Evolutionary conservation across 2,329 filamentous ascomycete species (phyloP), one percentile per base, ranked within the genome.

Genomic region (Macroventuria anomochaeta): DNA sequence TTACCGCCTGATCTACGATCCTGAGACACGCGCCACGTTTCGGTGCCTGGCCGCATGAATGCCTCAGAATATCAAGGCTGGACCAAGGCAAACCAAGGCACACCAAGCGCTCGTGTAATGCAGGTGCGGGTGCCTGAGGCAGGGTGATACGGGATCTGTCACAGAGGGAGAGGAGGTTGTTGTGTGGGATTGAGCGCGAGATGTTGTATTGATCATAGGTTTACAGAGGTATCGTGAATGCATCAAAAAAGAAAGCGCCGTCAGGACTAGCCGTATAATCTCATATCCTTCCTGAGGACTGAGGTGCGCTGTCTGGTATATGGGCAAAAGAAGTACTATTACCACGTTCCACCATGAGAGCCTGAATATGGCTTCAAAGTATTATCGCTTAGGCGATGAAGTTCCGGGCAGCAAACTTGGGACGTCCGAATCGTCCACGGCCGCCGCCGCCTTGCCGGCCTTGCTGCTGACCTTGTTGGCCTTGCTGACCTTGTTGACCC

Each of bases 361-460:
- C 36, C 39, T n/a, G 17, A 18, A 32, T 28, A 17, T n/a, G 33
- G 39, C 34, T 31, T 25, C 5, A 21, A 6, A 8, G 20, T n/a
- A 10, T 41, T 32, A 7, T 33, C 12, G 18, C 25, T 53, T 68
- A 75, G 8, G 71, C 72, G 43, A 73, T 31, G 36, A 69, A 75
- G 42, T 69, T 64, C 25, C 72, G 72, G 15, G 60, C 62, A 23
- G 65, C 59, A 57, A 75, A 74, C 53, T 63, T 71, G 51, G 50
- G 55, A 26, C 64, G 64, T 41, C 65, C 66, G 46, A 65, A 62
- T 15, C 65, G 61, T 23, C 62, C 62, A 15, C 65, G 60, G 40
- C 61, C 58, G 20, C 61, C 52, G 46, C 65, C 63, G 31, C 55
- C 17, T 51, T 31, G n/a, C 41, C 37, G 18, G 20, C 47, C 51